Conservation (phyloP, 2,329 filamentous ascomycete genomes). For the Arthroderma sp. region DNA sequence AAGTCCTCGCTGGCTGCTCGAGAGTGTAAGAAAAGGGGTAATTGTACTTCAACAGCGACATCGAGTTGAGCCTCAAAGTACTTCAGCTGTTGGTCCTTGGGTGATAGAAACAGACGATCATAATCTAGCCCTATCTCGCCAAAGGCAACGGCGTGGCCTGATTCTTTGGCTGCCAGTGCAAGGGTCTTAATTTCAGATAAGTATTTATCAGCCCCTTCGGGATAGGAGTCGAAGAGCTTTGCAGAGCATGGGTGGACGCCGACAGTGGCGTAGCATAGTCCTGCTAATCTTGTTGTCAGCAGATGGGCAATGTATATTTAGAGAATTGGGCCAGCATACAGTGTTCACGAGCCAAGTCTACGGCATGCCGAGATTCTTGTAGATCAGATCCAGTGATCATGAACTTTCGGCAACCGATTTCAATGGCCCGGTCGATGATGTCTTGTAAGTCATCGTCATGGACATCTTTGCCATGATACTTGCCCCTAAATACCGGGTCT, state of each 20-base stretch:
- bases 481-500: conserved; percentile 76
- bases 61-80: conserved; percentile 76
- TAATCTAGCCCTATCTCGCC: conserved; percentile 96
- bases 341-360: conserved; percentile 61
- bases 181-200: conserved; percentile 52
- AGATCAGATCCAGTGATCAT: conserved; percentile 90
- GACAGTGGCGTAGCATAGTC: conserved; percentile 75
- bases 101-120: conserved; percentile 73
- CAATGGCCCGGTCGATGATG: conserved; percentile 64
- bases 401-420: conserved; percentile 74
- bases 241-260: conserved; percentile 90
- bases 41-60: conserved; percentile 60
- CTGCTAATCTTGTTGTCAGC: conserved; percentile 40
- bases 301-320: background rate
- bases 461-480: conserved; percentile 66
- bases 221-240: conserved; percentile 57
- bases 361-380: conserved; percentile 59
- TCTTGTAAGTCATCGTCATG: conserved; percentile 39
- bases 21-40: conserved; percentile 87
- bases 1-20: conserved; percentile 81
- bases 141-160: conserved; percentile 60
- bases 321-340: conserved; percentile 42
- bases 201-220: conserved; percentile 34
- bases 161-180: conserved; percentile 46
- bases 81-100: conserved; percentile 65